Conservation (phyloP, 208 protist species). For the Endotrypanum monterogeii region DNA sequence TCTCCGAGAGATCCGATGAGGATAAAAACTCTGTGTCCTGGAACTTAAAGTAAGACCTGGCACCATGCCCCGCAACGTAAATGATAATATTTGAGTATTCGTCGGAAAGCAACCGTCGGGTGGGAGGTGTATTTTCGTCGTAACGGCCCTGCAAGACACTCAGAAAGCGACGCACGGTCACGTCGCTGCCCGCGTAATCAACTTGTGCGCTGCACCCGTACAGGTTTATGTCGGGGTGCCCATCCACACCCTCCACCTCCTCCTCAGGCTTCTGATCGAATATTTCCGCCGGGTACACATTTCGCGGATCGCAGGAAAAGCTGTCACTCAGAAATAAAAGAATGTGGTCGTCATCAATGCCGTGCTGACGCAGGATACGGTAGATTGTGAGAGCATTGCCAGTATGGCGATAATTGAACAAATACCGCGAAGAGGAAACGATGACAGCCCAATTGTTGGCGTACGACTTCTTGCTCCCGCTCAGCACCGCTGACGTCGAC, state of each 20-base stretch:
- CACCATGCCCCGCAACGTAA: conserved; percentile 96
- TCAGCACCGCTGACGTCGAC: conserved; percentile 1
- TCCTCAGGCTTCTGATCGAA: conserved; percentile 41
- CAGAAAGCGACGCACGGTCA: conserved; percentile 96
- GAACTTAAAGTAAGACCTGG: conserved; percentile 97
- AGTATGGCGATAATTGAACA: conserved; percentile 98
- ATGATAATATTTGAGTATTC: conserved; percentile 96
- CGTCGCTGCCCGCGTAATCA: conserved; percentile 97
- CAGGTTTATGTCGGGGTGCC: conserved; percentile 46
- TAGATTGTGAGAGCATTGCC: conserved; percentile 97
- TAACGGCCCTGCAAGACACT: conserved; percentile 95
- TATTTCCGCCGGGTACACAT: conserved; percentile 83
- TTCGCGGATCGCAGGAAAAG: conserved; percentile 97
- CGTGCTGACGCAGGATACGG: conserved; percentile 93
- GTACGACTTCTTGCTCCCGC: neutral
- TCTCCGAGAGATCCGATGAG: conserved; percentile 91
- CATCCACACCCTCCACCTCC: neutral
- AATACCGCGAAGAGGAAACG: conserved; percentile 95
- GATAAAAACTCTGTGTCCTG: conserved; percentile 94
- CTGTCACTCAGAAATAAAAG: conserved; percentile 98
- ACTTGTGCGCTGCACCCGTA: conserved; percentile 95
- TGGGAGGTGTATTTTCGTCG: conserved; percentile 87
- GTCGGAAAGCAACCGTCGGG: conserved; percentile 94
- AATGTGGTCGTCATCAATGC: conserved; percentile 95
- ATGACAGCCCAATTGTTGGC: conserved; percentile 95